Conservation (phyloP, 805 yeast genomes). For the Lachancea meyersii region DNA sequence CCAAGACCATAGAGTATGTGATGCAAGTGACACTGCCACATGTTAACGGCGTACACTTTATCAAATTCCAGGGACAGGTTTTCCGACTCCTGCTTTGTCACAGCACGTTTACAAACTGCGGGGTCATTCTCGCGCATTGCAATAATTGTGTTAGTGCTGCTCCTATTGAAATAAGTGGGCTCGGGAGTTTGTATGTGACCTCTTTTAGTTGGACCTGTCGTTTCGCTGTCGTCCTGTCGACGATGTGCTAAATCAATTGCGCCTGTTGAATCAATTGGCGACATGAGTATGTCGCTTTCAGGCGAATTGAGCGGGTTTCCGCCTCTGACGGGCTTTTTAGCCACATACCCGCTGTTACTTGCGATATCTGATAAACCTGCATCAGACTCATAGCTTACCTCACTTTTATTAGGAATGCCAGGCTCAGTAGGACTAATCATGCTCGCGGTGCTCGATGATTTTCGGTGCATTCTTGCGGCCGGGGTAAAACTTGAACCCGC, state of each 20-base stretch:
- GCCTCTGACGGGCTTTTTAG: not conserved
- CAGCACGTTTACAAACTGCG: conserved; percentile 17
- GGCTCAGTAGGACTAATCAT: not conserved
- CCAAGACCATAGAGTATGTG: conserved; percentile 19
- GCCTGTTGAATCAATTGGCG: not conserved
- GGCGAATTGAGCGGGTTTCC: not conserved
- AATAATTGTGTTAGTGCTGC: not conserved
- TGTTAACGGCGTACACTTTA: conserved; percentile 13
- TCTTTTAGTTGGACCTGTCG: not conserved
- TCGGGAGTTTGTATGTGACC: conserved; percentile 2
- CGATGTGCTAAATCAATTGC: not conserved
- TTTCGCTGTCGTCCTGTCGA: not conserved
- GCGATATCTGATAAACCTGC: conserved; percentile 12
- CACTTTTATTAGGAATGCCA: not conserved
- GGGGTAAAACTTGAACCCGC: conserved; percentile 16
- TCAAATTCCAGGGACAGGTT: conserved; percentile 9
- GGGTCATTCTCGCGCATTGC: not conserved
- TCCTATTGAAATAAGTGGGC: conserved; percentile 1
- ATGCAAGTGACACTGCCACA: conserved; percentile 21
- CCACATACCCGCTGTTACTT: conserved; percentile 11
- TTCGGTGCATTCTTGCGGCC: conserved; percentile 2
- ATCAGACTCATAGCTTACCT: not conserved
- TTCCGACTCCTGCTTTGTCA: conserved; percentile 16
- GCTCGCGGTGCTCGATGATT: conserved; percentile 1
- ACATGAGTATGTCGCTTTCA: not conserved